A percentile compares a stretch with the other conserved stretches of the same genome.
phyloP scores from a whole-genome alignment of 2,329 filamentous ascomycete genomes.

The Chalara sp. region DNA sequence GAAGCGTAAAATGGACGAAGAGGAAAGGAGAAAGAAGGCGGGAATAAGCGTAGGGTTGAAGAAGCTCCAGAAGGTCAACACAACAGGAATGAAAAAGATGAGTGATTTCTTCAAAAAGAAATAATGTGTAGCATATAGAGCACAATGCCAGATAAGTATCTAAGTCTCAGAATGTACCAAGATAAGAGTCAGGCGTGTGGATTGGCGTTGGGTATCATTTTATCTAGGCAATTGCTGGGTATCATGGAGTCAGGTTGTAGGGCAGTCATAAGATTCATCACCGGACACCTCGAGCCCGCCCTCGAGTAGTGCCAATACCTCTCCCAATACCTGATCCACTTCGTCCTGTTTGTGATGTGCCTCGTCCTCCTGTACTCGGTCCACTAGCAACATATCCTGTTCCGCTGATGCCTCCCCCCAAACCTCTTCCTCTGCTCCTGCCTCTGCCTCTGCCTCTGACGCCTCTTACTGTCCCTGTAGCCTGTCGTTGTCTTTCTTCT shows the following conservation, averaged over 20 bases:
- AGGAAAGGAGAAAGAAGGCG: conserved; percentile 77
- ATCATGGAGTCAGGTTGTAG: conserved; percentile 6
- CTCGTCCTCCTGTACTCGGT: conserved; percentile 9
- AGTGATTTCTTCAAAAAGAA: conserved; percentile 84
- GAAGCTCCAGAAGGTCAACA: conserved; percentile 84
- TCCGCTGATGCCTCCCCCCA: conserved; percentile 12
- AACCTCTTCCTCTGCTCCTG: conserved; percentile 19
- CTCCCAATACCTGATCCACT: conserved; percentile 38
- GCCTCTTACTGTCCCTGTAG: conserved; percentile 30
- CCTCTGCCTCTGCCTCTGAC: conserved; percentile 20
- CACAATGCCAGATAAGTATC: too few species aligned
- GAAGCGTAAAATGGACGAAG: conserved; percentile 79
- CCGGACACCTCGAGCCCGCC: conserved; percentile 44
- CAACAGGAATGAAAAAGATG: conserved; percentile 92
- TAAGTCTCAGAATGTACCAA: background rate
- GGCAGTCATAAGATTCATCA: conserved; percentile 12
- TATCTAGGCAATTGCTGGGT: conserved; percentile 1
- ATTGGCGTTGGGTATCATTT: conserved; percentile 1
- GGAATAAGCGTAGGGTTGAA: conserved; percentile 68
- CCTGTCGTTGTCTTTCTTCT: conserved; percentile 40
- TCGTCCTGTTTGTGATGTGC: conserved; percentile 27
- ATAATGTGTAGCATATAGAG: conserved; percentile 6
- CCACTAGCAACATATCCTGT: conserved; percentile 16
- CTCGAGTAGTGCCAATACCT: conserved; percentile 43
- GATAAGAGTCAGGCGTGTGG: conserved; percentile 3